Percentiles rank a stretch among this genome's conserved stretches.
phyloP scores from a whole-genome alignment of 2,329 filamentous ascomycete species.

The Ceratocystiopsis brevicomis region DNA sequence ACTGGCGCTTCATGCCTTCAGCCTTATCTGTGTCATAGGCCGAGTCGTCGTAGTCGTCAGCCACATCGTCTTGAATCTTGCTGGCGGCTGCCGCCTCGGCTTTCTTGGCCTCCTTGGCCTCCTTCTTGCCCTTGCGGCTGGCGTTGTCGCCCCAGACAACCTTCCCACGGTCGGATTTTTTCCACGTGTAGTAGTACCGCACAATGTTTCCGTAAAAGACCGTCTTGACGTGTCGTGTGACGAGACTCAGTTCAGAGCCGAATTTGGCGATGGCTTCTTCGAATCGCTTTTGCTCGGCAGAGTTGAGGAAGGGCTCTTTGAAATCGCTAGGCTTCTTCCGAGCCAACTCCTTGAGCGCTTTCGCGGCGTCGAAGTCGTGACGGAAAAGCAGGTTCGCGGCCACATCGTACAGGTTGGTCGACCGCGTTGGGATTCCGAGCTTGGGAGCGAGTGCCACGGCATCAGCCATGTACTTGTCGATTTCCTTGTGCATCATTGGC shows the following conservation, averaged over 20 bases:
- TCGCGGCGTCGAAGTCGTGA: slow-evolving; percentile 50
- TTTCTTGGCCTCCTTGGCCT: slow-evolving; percentile 60
- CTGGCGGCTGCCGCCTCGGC: slow-evolving; percentile 44
- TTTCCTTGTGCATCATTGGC: slow-evolving; percentile 29
- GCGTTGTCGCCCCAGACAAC: slow-evolving; percentile 82
- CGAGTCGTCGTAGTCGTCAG: slow-evolving; percentile 82
- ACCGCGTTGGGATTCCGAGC: slow-evolving; percentile 53
- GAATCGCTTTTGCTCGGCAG: slow-evolving; percentile 71
- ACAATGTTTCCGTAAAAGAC: slow-evolving; percentile 65
- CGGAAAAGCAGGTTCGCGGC: slow-evolving; percentile 56
- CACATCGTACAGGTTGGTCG: slow-evolving; percentile 76
- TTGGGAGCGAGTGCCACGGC: slow-evolving; percentile 44
- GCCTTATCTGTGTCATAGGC: slow-evolving; percentile 88
- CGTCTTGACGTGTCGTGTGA: slow-evolving; percentile 72
- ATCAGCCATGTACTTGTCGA: slow-evolving; percentile 59
- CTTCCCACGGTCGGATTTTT: slow-evolving; percentile 71
- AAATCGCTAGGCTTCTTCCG: slow-evolving; percentile 52
- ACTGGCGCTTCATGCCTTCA: slow-evolving; percentile 54
- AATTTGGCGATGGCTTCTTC: slow-evolving; percentile 81
- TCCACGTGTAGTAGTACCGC: slow-evolving; percentile 95
- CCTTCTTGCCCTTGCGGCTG: slow-evolving; percentile 77
- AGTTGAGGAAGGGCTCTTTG: slow-evolving; percentile 64
- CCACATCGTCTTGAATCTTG: slow-evolving; percentile 80
- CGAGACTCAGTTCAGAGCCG: slow-evolving; percentile 70
- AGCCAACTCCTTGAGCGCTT: slow-evolving; percentile 50